Evolutionary conservation across 805 yeast genomes (phyloP), one percentile per base, ranked within the genome.

Genomic region (Cyberlindnera galapagoensis): DNA sequence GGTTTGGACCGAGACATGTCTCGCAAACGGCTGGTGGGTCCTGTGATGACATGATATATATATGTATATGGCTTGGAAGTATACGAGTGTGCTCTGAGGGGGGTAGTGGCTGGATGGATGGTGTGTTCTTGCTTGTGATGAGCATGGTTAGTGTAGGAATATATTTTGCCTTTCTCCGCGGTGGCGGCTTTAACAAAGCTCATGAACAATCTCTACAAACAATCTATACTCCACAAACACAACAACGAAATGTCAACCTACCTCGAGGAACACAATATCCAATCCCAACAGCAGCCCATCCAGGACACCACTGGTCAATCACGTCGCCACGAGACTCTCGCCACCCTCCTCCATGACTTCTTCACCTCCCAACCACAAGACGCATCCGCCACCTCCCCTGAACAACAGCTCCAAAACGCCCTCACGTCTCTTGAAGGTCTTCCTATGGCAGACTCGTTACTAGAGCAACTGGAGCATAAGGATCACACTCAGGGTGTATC

Each of bases 21-120:
- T 74, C 76, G 54, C 97, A 87, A 2, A 87, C 68, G 0, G 81
- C 76, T 0, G 88, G 87, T 1, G 49, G 47, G 17, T 36, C 38
- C 18, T 28, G 25, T 17, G 25, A 23, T 11, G 35, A 27, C 39
- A 35, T 44, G 3, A 18, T 28, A n/a, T n/a, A n/a, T n/a, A n/a
- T n/a, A n/a, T n/a, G n/a, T n/a, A n/a, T n/a, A n/a, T n/a, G n/a
- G n/a, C n/a, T n/a, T n/a, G n/a, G n/a, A n/a, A n/a, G n/a, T n/a
- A n/a, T n/a, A n/a, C n/a, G n/a, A n/a, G n/a, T n/a, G n/a, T n/a
- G n/a, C n/a, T n/a, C n/a, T n/a, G n/a, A n/a, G n/a, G n/a, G n/a
- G n/a, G n/a, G n/a, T n/a, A n/a, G n/a, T n/a, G n/a, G n/a, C n/a
- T n/a, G n/a, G n/a, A n/a, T n/a, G n/a, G n/a, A n/a, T n/a, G n/a